Conservation (phyloP, 1,284 basidiomycete species). For the Marasmius sp. region DNA sequence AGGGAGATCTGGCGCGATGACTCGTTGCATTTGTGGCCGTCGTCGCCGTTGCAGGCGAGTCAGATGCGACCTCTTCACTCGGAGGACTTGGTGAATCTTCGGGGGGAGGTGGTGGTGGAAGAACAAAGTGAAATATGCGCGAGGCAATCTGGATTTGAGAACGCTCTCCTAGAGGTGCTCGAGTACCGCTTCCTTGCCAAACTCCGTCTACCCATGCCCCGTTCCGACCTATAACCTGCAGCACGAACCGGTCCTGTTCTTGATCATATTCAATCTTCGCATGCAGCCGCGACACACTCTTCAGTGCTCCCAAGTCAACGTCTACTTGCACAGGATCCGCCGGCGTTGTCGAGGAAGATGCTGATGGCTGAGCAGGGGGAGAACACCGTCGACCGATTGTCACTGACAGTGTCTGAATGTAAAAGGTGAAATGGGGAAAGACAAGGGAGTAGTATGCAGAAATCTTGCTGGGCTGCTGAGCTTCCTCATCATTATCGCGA, state of each 20-base stretch:
- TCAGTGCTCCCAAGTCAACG: constrained; percentile 94
- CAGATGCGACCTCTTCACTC: constrained; percentile 56
- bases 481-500: constrained; percentile 32
- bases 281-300: constrained; percentile 95
- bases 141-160: constrained; percentile 99
- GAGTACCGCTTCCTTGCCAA: constrained; percentile 87
- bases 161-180: constrained; percentile 79
- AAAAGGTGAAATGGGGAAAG: constrained; percentile 89
- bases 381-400: constrained; percentile 76
- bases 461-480: constrained; percentile 58
- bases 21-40: constrained; percentile 25
- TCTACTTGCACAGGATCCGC: constrained; percentile 71
- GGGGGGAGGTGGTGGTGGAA: constrained; percentile 74
- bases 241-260: constrained; percentile 84
- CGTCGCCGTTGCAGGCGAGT: not conserved
- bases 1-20: constrained; percentile 62
- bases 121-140: constrained; percentile 94
- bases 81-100: constrained; percentile 72
- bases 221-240: constrained; percentile 92
- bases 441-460: constrained; percentile 92
- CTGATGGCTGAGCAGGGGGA: constrained; percentile 33
- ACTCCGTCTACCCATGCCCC: constrained; percentile 98
- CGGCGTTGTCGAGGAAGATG: constrained; percentile 64
- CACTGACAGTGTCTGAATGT: constrained; percentile 80
- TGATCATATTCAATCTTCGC: constrained; percentile 93